Percentiles rank a stretch among this genome's conserved stretches.
These are phyloP conservation scores for Rhodotorula diobovata DNA, from an alignment of 768 basidiomycete species.

Conservation along the genomic window DNA sequence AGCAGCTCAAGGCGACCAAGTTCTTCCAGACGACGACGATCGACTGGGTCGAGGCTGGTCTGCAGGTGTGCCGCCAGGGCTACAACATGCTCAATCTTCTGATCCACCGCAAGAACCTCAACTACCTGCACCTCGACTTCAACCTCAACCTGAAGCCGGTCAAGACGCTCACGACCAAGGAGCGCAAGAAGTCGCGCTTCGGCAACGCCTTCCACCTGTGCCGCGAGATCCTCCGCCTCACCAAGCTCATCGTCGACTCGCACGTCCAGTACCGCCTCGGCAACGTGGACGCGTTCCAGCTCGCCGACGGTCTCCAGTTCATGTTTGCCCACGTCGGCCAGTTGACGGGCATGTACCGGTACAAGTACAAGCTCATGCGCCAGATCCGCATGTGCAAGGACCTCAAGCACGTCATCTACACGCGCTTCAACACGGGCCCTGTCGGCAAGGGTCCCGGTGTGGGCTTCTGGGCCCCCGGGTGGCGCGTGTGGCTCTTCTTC, in stretches of 20 bases:
- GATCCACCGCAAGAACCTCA: constrained; percentile 84
- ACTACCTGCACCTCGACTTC: constrained; percentile 91
- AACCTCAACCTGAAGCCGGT: constrained; percentile 96
- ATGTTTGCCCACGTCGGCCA: constrained; percentile 97
- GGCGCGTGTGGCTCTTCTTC: constrained; percentile 99
- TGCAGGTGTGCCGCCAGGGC: constrained; percentile 97
- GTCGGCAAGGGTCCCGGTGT: constrained; percentile 98
- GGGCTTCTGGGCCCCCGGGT: constrained; percentile 99
- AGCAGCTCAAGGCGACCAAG: constrained; percentile 91
- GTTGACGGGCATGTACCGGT: constrained; percentile 98
- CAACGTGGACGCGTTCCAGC: constrained; percentile 97
- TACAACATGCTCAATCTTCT: constrained; percentile 99
- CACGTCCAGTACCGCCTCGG: constrained; percentile 98
- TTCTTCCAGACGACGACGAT: constrained; percentile 98
- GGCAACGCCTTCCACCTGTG: constrained; percentile 99
- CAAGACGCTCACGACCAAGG: constrained; percentile 95
- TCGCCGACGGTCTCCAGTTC: constrained; percentile 96
- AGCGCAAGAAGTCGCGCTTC: constrained; percentile 98
- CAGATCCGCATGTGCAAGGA: constrained; percentile 99
- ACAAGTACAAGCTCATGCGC: constrained; percentile 99
- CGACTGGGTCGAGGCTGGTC: constrained; percentile 98
- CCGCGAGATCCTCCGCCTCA: constrained; percentile 93
- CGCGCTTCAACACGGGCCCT: constrained; percentile 98
- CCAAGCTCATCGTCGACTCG: constrained; percentile 97
- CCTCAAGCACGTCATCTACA: constrained; percentile 93